A percentile compares a stretch with the other conserved stretches of the same genome.
phyloP scores from a whole-genome alignment of 306 rosid species.

The Luffa aegyptiaca region DNA sequence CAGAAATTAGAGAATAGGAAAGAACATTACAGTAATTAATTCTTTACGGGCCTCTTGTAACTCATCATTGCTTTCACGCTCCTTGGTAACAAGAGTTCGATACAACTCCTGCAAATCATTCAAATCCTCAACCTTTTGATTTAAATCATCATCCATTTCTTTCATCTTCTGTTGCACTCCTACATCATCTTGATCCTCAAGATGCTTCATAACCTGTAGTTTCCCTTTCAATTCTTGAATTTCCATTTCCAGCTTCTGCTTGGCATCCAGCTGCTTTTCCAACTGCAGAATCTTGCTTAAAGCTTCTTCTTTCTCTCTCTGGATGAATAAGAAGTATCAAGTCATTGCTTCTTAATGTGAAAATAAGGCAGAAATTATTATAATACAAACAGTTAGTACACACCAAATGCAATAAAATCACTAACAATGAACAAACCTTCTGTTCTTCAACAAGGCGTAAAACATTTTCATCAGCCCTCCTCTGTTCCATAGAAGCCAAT shows the following conservation, averaged over 20 bases:
- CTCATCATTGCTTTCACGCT: conserved; percentile 93
- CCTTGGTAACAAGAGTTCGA: conserved; percentile 51
- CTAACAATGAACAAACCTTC: conserved; percentile 37
- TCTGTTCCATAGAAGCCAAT: conserved; percentile 77
- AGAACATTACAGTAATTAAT: conserved; percentile 36
- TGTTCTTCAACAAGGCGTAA: conserved; percentile 78
- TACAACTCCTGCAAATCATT: conserved; percentile 39
- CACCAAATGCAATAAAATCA: not conserved
- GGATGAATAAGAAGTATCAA: conserved; percentile 6
- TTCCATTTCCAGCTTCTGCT: conserved; percentile 92
- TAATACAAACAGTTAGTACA: not conserved
- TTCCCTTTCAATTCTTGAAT: conserved; percentile 87
- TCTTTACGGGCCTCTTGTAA: conserved; percentile 83
- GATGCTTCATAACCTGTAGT: conserved; percentile 89
- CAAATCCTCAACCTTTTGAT: conserved; percentile 42
- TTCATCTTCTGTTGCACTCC: conserved; percentile 67
- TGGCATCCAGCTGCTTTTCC: conserved; percentile 81
- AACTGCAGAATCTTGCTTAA: conserved; percentile 61
- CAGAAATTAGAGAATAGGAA: conserved; percentile 7
- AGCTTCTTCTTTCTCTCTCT: conserved; percentile 90
- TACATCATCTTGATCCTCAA: conserved; percentile 78
- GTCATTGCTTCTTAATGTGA: not conserved
- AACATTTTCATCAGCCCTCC: conserved; percentile 73
- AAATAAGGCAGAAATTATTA: not conserved
- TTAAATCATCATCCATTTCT: conserved; percentile 59